These are phyloP conservation scores for Bryoerythrophyllum caledonicum DNA, from an alignment of 225 moss, liverwort and hornwort species.

Conservation along the genomic window DNA sequence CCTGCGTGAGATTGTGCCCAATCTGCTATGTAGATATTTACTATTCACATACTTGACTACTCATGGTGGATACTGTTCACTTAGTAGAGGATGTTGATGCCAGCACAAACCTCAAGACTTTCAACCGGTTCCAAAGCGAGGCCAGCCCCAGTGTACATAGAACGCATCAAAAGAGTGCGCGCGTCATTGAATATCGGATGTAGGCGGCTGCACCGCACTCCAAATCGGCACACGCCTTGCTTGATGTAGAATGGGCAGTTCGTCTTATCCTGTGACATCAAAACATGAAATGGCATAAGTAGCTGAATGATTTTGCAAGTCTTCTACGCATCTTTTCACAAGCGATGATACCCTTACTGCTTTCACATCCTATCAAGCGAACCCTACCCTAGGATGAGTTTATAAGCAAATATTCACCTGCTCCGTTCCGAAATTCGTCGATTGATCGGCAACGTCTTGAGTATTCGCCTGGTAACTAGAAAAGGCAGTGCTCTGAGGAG, in stretches of 20 bases:
- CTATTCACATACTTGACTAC: conserved; percentile 22
- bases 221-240: conserved; percentile 96
- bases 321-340: not conserved
- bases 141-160: conserved; percentile 98
- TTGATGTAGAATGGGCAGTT: conserved; percentile 98
- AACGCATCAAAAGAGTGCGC: conserved; percentile 89
- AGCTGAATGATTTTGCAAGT: not conserved
- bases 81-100: conserved; percentile 42
- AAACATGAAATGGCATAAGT: not conserved
- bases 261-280: conserved; percentile 72
- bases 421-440: conserved; percentile 81
- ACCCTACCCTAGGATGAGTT: not conserved
- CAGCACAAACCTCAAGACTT: conserved; percentile 98
- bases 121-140: conserved; percentile 87
- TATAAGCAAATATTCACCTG: conserved; percentile 54
- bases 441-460: conserved; percentile 45
- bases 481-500: conserved; percentile 86
- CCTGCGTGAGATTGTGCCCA: not conserved
- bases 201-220: conserved; percentile 91
- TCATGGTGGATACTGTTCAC: conserved; percentile 40
- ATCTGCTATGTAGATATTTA: not conserved
- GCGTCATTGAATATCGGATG: conserved; percentile 94
- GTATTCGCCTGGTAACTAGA: conserved; percentile 54
- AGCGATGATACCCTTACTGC: not conserved
- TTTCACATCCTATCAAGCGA: not conserved